Conservation (phyloP, 108 stramenopile species). For the Discostella stelligeroides region DNA sequence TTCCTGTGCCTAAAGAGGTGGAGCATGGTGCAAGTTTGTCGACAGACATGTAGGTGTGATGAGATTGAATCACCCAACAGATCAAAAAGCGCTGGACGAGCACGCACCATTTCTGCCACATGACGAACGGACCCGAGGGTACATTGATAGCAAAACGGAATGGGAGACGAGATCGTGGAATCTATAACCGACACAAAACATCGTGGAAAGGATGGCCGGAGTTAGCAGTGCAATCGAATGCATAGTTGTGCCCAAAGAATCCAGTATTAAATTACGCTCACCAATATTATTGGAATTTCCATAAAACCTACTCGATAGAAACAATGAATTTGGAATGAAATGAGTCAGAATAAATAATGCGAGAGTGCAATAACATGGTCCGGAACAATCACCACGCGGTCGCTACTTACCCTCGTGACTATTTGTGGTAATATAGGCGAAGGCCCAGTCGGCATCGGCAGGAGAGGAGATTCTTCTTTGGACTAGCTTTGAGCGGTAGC, state of each 20-base stretch:
- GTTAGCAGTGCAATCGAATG: constrained; percentile 2
- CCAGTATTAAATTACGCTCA: constrained; percentile 7
- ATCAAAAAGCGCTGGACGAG: background rate
- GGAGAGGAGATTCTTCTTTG: constrained; percentile 31
- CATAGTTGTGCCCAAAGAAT: background rate
- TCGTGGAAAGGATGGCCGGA: background rate
- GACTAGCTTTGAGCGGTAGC: constrained; percentile 23
- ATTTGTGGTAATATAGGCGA: constrained; percentile 20
- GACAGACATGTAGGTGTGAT: background rate
- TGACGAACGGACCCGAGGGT: constrained; percentile 40
- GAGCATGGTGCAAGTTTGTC: background rate
- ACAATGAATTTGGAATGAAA: background rate
- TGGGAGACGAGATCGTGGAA: constrained; percentile 20
- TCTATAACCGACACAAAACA: constrained; percentile 1
- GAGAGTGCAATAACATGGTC: background rate
- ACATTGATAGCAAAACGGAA: constrained; percentile 34
- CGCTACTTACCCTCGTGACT: background rate
- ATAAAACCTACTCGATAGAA: constrained; percentile 8
- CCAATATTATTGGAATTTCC: constrained; percentile 44
- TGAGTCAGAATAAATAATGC: too few relatives aligned
- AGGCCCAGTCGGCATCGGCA: constrained; percentile 27
- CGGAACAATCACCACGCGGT: background rate
- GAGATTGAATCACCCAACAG: background rate
- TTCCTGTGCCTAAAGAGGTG: constrained; percentile 23
- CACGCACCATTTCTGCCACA: constrained; percentile 38